phyloP scores from a whole-genome alignment of 345 rosid genomes.

The Eucalyptus pumila region DNA sequence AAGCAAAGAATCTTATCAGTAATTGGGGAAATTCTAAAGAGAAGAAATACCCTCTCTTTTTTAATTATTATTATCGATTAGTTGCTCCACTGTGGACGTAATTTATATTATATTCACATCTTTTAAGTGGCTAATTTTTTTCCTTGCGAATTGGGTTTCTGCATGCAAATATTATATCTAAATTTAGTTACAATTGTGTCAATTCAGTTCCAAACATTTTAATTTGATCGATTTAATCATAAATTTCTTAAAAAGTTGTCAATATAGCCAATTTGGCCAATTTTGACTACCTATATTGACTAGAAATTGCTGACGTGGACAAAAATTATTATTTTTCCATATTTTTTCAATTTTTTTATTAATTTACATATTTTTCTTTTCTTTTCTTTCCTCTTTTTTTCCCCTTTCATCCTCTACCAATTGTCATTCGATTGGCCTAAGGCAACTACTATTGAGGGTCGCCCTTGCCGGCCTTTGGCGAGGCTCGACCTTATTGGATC shows the following conservation, averaged over 20 bases:
- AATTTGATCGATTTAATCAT: no score
- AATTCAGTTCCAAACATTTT: no score
- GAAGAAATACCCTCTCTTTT: background rate
- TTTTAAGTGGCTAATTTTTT: background rate
- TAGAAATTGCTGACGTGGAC: accelerated
- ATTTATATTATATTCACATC: background rate
- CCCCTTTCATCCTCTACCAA: no score
- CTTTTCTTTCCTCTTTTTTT: no score
- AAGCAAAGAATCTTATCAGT: background rate
- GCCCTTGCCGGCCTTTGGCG: accelerated
- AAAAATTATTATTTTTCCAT: no score
- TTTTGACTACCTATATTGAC: accelerated
- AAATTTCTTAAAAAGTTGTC: accelerated
- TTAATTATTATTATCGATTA: background rate
- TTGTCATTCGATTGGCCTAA: accelerated
- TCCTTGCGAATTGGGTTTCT: background rate
- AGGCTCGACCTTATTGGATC: no score
- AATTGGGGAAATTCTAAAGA: background rate
- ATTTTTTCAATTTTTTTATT: no score
- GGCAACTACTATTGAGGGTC: no score
- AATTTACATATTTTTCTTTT: no score
- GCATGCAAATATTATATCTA: background rate
- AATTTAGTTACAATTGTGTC: background rate
- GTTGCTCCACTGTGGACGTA: background rate
- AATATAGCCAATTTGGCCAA: no score